Evolutionary conservation across 768 basidiomycete species (phyloP), one percentile per base, ranked within the genome.

Genomic region (Hericium coralloides): DNA sequence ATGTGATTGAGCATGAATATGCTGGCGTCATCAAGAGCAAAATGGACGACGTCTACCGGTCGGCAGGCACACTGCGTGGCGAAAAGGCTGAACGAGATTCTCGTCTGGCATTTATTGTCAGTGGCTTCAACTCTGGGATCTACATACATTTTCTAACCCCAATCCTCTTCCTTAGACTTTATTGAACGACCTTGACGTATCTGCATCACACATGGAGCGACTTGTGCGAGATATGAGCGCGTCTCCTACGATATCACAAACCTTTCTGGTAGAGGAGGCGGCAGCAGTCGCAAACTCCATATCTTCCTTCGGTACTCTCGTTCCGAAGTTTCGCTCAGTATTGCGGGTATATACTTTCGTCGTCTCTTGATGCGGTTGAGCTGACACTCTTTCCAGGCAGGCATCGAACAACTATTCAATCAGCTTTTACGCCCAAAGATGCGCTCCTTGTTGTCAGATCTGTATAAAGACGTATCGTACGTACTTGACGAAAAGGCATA

Each of bases 331-430:
- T 68, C 80, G 85, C 43, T 78, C 83, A 1, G 82, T 84, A 1
- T 73, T 92, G 52, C 84, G 87, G 69, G 95, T 92, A 67, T 57
- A 76, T 25, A 62, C 14, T 2, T 23, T 20, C 38, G 39, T 58
- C 7, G 2, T 50, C 52, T 38, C 38, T 58, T 12, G 9, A 56
- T 49, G 14, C 55, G n/a, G 47, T 57, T 61, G 14, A 67, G 22
- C 3, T 12, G 26, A 36, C 37, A 52, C n/a, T 12, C 17, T 22
- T 18, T n/a, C 3, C 62, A 94, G 92, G 74, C 80, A 2, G 92
- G 95, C 15, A 74, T 97, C 25, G 97, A 99, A 63, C 92, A 95
- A 64, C 76, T 98, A 38, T 98, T 98, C 76, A 98, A 94, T 64
- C 95, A 98, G 67, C 76, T 98, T 10, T 79, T 95, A 64, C 81